phyloP scores from a whole-genome alignment of 371 early-diverging fungal species.

The Mortierella sp. region DNA sequence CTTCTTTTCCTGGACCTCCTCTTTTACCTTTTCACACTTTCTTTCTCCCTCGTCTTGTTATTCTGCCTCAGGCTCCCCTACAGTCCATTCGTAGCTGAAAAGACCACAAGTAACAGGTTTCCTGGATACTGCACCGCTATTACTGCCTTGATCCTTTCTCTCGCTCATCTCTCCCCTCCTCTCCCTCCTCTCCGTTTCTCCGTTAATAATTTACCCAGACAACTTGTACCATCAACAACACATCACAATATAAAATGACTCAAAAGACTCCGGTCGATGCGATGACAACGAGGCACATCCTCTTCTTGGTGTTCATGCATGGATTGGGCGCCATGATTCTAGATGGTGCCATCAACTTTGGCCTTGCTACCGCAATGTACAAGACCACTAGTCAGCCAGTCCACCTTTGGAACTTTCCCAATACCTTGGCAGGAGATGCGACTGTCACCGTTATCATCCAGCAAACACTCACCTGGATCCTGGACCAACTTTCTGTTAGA shows the following conservation, averaged over 20 bases:
- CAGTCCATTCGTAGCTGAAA: no score
- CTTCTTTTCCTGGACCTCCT: background rate
- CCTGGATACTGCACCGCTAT: background rate
- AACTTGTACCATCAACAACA: background rate
- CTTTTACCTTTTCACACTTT: background rate
- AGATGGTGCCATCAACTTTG: conserved; percentile 56
- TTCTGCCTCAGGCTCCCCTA: no score
- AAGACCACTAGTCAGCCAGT: conserved; percentile 33
- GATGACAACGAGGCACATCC: conserved; percentile 42
- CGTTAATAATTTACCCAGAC: background rate
- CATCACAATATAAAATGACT: conserved; percentile 17
- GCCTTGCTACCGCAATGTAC: conserved; percentile 56
- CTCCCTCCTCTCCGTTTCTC: background rate
- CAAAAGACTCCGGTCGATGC: conserved; percentile 24
- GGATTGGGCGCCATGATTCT: conserved; percentile 48
- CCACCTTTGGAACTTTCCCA: conserved; percentile 44
- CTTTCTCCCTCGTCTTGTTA: background rate
- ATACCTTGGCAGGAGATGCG: conserved; percentile 53
- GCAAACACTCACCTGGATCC: conserved; percentile 45
- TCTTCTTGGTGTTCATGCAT: conserved; percentile 53
- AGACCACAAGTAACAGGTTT: no score
- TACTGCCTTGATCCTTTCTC: conserved; percentile 1
- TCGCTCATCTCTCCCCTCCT: background rate
- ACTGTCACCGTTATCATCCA: conserved; percentile 56
- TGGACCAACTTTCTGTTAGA: conserved; percentile 41